Conservation (phyloP, 1,284 basidiomycete species). For the Testicularia cyperi region DNA sequence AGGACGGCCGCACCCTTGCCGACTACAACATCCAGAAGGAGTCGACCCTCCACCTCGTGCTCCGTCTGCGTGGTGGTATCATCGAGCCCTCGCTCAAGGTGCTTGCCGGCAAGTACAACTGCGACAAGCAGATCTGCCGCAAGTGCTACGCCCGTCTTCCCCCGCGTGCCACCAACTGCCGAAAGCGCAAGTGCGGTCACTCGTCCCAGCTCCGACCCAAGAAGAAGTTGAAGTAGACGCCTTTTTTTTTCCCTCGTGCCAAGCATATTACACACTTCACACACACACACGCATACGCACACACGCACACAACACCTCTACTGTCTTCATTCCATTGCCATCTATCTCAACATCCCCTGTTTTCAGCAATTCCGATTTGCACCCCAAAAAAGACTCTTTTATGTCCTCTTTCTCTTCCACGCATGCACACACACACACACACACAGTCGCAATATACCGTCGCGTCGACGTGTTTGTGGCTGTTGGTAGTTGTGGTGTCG, state of each 20-base stretch:
- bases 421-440: too few species aligned
- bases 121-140: constrained; percentile 75
- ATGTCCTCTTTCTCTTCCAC: too few species aligned
- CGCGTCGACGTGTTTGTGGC: too few species aligned
- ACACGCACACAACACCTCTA: not conserved
- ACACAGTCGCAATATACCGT: too few species aligned
- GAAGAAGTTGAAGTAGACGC: constrained; percentile 91
- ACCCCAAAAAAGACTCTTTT: too few species aligned
- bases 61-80: constrained; percentile 59
- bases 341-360: not conserved
- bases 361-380: too few species aligned
- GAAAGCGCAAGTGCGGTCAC: constrained; percentile 67
- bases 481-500: too few species aligned
- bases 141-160: constrained; percentile 99
- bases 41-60: constrained; percentile 56
- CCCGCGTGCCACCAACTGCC: constrained; percentile 98
- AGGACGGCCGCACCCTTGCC: constrained; percentile 63
- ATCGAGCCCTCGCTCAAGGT: constrained; percentile 62
- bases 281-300: too few species aligned
- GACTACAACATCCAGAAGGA: constrained; percentile 79
- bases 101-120: constrained; percentile 82
- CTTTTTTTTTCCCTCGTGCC: too few species aligned
- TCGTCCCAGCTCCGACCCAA: constrained; percentile 66
- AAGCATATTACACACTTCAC: too few species aligned
- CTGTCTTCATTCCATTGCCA: not conserved